Percentiles rank a stretch among this genome's conserved stretches.
These are phyloP conservation scores for Dothistroma pini DNA, from an alignment of 2,329 filamentous ascomycete species.

Conservation along the genomic window DNA sequence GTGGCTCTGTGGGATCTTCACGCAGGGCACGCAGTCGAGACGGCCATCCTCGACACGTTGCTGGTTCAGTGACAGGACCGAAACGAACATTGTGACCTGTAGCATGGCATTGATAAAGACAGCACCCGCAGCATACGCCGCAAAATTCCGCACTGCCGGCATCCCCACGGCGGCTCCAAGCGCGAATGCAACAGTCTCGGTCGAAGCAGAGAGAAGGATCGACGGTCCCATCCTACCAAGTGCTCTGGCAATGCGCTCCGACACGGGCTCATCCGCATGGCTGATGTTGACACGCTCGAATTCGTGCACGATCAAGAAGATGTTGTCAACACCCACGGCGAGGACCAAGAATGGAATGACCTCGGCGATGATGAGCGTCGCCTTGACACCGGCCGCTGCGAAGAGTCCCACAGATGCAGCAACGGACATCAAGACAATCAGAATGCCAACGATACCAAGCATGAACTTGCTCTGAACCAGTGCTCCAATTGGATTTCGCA, in stretches of 20 bases:
- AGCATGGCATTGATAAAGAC: constrained; percentile 97
- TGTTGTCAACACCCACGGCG: constrained; percentile 96
- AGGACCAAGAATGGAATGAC: constrained; percentile 97
- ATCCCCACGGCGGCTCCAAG: constrained; percentile 93
- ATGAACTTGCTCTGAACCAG: constrained; percentile 97
- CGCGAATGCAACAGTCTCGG: constrained; percentile 89
- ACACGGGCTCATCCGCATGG: constrained; percentile 82
- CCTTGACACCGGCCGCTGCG: constrained; percentile 86
- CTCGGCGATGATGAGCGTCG: constrained; percentile 95
- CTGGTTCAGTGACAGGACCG: constrained; percentile 87
- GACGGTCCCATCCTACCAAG: constrained; percentile 97
- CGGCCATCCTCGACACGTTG: constrained; percentile 81
- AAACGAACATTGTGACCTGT: constrained; percentile 95
- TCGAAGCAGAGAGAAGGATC: constrained; percentile 90
- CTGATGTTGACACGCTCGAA: constrained; percentile 93
- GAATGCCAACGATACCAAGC: constrained; percentile 86
- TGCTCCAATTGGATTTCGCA: constrained; percentile 77
- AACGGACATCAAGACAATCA: constrained; percentile 97
- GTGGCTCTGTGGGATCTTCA: constrained; percentile 73
- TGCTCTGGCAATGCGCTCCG: constrained; percentile 79
- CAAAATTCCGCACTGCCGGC: constrained; percentile 97
- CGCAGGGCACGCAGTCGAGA: constrained; percentile 87
- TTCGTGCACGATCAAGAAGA: constrained; percentile 97
- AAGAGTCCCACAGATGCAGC: constrained; percentile 93
- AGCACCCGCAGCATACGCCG: constrained; percentile 90